Percentiles rank a stretch among this genome's conserved stretches.
These are phyloP conservation scores for Davidsoniella eucalypti DNA, from an alignment of 2,329 filamentous ascomycete species.

Conservation along the genomic window DNA sequence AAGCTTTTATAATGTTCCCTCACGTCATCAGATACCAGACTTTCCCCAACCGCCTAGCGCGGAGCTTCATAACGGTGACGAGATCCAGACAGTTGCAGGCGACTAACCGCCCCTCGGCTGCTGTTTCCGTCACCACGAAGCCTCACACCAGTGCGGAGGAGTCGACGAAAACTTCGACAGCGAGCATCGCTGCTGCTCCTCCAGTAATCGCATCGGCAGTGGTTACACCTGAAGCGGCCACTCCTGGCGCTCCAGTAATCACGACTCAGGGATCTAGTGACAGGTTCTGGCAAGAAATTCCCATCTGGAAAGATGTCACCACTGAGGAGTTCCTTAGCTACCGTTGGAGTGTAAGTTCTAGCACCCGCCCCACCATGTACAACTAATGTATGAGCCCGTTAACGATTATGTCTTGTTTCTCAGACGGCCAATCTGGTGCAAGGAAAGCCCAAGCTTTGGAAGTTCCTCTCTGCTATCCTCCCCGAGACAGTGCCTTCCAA, in stretches of 20 bases:
- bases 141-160: no score
- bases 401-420: not conserved
- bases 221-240: not conserved
- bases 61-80: no score
- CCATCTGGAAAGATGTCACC: constrained; percentile 31
- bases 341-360: constrained; percentile 34
- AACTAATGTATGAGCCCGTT: not conserved
- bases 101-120: no score
- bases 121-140: no score
- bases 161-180: not conserved
- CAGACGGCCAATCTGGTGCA: constrained; percentile 34
- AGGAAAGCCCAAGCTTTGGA: constrained; percentile 27
- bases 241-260: no score
- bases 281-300: constrained; percentile 35
- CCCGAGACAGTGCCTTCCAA: constrained; percentile 32
- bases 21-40: no score
- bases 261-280: constrained; percentile 13
- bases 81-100: no score
- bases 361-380: not conserved
- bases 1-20: no score
- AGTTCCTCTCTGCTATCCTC: constrained; percentile 33
- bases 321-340: constrained; percentile 34
- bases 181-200: not conserved
- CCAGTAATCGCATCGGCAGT: not conserved
- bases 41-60: no score